These are phyloP conservation scores for Clathrospora elynae DNA, from an alignment of 2,329 filamentous ascomycete species.

Conservation along the genomic window DNA sequence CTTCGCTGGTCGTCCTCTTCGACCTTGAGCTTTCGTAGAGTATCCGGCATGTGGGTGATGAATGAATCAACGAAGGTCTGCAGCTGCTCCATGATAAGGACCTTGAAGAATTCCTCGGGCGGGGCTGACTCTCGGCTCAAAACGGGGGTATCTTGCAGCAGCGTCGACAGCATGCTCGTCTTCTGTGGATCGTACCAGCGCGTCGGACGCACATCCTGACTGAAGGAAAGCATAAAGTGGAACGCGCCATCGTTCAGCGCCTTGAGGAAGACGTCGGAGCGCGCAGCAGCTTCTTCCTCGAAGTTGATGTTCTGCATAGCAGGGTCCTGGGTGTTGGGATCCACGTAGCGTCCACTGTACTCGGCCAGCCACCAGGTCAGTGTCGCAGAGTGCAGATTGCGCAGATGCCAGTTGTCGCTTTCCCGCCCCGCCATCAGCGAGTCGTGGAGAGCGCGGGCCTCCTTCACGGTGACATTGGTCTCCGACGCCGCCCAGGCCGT, in stretches of 20 bases:
- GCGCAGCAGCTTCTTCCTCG: slow-evolving; percentile 68
- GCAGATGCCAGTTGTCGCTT: slow-evolving; percentile 71
- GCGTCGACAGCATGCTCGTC: slow-evolving; percentile 77
- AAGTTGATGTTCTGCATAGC: slow-evolving; percentile 62
- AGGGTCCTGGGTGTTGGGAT: slow-evolving; percentile 65
- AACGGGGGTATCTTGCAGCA: slow-evolving; percentile 78
- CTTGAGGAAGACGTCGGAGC: slow-evolving; percentile 74
- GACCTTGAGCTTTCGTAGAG: slow-evolving; percentile 79
- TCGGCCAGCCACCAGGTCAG: slow-evolving; percentile 88
- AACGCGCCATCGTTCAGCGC: slow-evolving; percentile 87
- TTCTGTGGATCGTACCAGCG: slow-evolving; percentile 90
- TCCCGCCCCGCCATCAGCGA: slow-evolving; percentile 70
- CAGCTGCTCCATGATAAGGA: slow-evolving; percentile 75
- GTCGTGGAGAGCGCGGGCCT: slow-evolving; percentile 72
- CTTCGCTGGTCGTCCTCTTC: slow-evolving; percentile 87
- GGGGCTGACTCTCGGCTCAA: slow-evolving; percentile 69
- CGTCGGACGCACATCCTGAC: slow-evolving; percentile 77
- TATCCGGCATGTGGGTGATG: slow-evolving; percentile 93
- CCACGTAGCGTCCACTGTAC: slow-evolving; percentile 87
- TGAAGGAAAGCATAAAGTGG: slow-evolving; percentile 85
- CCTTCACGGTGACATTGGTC: slow-evolving; percentile 66
- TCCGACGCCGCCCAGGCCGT: slow-evolving; percentile 80
- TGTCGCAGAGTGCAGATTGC: slow-evolving; percentile 78
- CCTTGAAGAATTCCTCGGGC: slow-evolving; percentile 74
- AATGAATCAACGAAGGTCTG: slow-evolving; percentile 90